A percentile compares a stretch with the other conserved stretches of the same genome.
These are phyloP conservation scores for Beauveria sp. DNA, from an alignment of 2,329 filamentous ascomycete species.

Conservation along the genomic window DNA sequence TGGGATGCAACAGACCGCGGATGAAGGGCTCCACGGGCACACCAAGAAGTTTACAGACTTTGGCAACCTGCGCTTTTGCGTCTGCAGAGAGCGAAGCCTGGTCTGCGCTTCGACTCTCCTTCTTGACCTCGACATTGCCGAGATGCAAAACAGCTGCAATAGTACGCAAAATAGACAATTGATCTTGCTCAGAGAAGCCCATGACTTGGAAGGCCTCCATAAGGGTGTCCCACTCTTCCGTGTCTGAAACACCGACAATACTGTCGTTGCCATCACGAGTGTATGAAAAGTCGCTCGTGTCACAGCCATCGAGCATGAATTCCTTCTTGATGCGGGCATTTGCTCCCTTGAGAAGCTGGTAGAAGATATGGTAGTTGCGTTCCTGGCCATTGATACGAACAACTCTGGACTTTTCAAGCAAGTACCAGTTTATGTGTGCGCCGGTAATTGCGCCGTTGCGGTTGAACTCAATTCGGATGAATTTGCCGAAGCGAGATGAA, in stretches of 20 bases:
- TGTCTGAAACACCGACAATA: conserved; percentile 83
- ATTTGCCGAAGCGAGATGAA: conserved; percentile 96
- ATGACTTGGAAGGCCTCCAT: conserved; percentile 93
- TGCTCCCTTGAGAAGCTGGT: conserved; percentile 85
- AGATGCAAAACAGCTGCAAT: conserved; percentile 88
- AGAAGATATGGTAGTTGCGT: conserved; percentile 96
- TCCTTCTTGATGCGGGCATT: conserved; percentile 64
- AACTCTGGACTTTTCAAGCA: conserved; percentile 95
- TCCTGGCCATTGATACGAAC: conserved; percentile 82
- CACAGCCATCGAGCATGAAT: conserved; percentile 66
- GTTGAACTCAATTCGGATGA: conserved; percentile 94
- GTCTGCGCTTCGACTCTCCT: conserved; percentile 84
- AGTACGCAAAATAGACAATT: conserved; percentile 73
- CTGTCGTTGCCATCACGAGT: conserved; percentile 86
- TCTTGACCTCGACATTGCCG: conserved; percentile 82
- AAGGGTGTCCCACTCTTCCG: conserved; percentile 80
- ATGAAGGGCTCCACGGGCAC: conserved; percentile 80
- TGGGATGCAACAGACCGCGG: conserved; percentile 81
- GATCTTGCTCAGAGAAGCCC: conserved; percentile 83
- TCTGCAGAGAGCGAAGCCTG: conserved; percentile 78
- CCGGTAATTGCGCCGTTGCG: conserved; percentile 83
- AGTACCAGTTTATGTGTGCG: conserved; percentile 97
- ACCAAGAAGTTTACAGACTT: conserved; percentile 76
- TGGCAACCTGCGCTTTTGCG: conserved; percentile 65
- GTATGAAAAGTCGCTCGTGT: conserved; percentile 84